Percentiles rank a stretch among this genome's conserved stretches.
phyloP scores from a whole-genome alignment of 331 rosid species.

The Malus hybrid region DNA sequence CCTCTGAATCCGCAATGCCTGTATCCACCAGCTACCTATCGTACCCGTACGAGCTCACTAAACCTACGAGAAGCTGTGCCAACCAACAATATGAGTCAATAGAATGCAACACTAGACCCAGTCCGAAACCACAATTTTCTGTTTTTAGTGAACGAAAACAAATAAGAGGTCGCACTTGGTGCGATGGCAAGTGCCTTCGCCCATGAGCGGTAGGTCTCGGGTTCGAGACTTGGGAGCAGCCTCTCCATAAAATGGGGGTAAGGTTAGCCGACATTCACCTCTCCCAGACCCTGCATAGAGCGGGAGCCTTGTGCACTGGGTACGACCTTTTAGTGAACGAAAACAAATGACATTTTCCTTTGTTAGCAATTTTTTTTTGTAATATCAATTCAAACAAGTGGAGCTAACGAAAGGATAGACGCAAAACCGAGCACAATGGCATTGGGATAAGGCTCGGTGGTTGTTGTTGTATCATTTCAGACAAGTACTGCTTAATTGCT shows the following conservation, averaged over 20 bases:
- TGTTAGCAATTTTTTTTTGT: neutral
- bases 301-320: too few relatives aligned
- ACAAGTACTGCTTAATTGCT: neutral
- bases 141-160: neutral
- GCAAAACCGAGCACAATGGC: too few relatives aligned
- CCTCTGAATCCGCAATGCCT: slow-evolving; percentile 51
- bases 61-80: slow-evolving; percentile 60
- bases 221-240: too few relatives aligned
- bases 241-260: too few relatives aligned
- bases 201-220: too few relatives aligned
- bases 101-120: neutral
- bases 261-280: too few relatives aligned
- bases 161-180: too few relatives aligned
- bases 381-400: neutral
- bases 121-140: neutral
- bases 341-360: neutral
- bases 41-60: slow-evolving; percentile 78
- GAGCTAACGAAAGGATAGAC: too few relatives aligned
- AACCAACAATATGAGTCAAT: neutral
- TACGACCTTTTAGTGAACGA: neutral
- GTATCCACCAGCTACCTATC: slow-evolving; percentile 53
- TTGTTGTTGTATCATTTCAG: neutral
- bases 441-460: too few relatives aligned
- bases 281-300: too few relatives aligned
- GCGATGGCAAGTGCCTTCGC: too few relatives aligned